Percentiles rank a stretch among this genome's conserved stretches.
phyloP scores from a whole-genome alignment of 495 filamentous ascomycete genomes.

The Aspergillus hancockii region DNA sequence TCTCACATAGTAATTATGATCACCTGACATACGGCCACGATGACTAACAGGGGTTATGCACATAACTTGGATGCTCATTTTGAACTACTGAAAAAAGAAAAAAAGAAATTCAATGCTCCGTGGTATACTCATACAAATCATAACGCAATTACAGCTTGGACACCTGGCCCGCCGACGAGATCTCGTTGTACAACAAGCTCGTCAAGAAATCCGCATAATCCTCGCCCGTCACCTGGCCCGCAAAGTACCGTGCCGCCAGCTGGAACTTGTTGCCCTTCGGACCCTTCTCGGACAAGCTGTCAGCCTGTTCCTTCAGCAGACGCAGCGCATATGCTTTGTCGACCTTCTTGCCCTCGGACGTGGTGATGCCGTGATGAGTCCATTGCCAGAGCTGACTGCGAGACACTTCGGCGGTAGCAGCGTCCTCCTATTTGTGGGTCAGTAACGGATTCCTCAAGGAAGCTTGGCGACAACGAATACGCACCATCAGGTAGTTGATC shows the following conservation, averaged over 20 bases:
- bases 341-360: constrained; percentile 87
- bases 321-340: constrained; percentile 88
- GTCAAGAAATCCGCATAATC: constrained; percentile 98
- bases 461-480: not conserved
- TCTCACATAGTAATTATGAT: not conserved
- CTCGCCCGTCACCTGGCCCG: constrained; percentile 90
- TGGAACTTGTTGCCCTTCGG: constrained; percentile 90
- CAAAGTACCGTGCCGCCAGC: constrained; percentile 90
- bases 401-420: constrained; percentile 93
- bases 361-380: constrained; percentile 80
- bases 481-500: constrained; percentile 95
- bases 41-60: not conserved
- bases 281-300: constrained; percentile 71
- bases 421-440: constrained; percentile 70
- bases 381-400: constrained; percentile 96
- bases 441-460: not conserved
- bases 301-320: constrained; percentile 83
- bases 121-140: constrained; percentile 3
- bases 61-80: not conserved
- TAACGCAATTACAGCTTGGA: constrained; percentile 68
- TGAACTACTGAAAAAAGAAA: not conserved
- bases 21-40: not conserved
- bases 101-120: not conserved
- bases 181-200: constrained; percentile 92
- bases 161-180: constrained; percentile 79